Percentiles rank a stretch among this genome's conserved stretches.
Evolutionary conservation across 495 filamentous ascomycete species (phyloP).

Genomic region (Chaetomium cochliodes): DNA sequence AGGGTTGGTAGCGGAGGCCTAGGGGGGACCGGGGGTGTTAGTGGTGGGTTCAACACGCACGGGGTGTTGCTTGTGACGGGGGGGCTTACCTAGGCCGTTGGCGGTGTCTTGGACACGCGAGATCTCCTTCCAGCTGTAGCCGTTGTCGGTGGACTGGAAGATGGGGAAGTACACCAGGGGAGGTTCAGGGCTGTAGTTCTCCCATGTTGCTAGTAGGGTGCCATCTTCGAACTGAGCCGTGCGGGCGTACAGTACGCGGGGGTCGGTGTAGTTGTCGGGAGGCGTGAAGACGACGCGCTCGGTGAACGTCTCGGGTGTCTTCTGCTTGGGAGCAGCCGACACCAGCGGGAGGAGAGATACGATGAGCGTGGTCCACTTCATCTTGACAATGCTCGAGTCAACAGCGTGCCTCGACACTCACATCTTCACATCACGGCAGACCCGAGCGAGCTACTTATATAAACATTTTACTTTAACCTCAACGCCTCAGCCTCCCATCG

Average conservation of each 20-base stretch:
- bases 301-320: background rate
- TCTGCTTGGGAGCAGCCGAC: constrained; percentile 6
- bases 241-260: constrained; percentile 12
- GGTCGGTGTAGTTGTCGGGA: constrained; percentile 6
- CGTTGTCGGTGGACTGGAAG: constrained; percentile 9
- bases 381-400: background rate
- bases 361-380: constrained; percentile 13
- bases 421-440: background rate
- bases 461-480: background rate
- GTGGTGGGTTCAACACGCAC: background rate
- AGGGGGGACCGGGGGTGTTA: background rate
- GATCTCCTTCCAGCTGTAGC: constrained; percentile 15
- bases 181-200: constrained; percentile 13
- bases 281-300: constrained; percentile 12
- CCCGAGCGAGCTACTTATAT: background rate
- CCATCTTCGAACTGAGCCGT: constrained; percentile 11
- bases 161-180: constrained; percentile 18
- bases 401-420: background rate
- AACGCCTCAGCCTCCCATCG: background rate
- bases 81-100: background rate
- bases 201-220: constrained; percentile 15
- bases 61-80: background rate
- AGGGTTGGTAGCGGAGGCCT: constrained; percentile 14
- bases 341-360: constrained; percentile 9
- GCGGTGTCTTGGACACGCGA: constrained; percentile 4